These are phyloP conservation scores for Phytophthora pisi DNA, from an alignment of 352 stramenopile genomes.

Conservation along the genomic window DNA sequence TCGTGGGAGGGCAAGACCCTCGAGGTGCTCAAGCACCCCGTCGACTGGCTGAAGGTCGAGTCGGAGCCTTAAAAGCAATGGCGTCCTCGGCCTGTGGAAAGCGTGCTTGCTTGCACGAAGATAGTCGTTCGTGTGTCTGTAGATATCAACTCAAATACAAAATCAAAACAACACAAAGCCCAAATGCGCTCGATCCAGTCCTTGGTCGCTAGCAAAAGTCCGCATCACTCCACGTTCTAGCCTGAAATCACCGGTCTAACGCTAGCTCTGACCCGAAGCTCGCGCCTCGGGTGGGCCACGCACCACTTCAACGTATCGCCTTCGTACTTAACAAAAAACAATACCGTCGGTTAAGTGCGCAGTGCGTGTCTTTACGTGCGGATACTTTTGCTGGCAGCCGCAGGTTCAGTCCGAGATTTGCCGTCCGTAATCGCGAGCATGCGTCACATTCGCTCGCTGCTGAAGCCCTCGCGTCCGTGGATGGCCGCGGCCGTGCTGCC, in stretches of 20 bases:
- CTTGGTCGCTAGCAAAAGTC: not conserved
- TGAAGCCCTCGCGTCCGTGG: slow-evolving; percentile 34
- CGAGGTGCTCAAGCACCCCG: slow-evolving; percentile 91
- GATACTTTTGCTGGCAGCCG: slow-evolving; percentile 26
- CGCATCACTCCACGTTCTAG: not conserved
- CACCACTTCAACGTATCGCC: slow-evolving; percentile 7
- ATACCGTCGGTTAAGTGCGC: not conserved
- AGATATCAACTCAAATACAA: slow-evolving; percentile 18
- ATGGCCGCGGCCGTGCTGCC: slow-evolving; percentile 26
- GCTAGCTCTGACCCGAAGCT: not conserved
- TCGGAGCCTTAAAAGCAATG: slow-evolving; percentile 23
- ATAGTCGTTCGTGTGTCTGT: slow-evolving; percentile 16
- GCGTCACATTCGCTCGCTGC: slow-evolving; percentile 25
- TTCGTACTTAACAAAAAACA: no score
- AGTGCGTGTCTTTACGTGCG: slow-evolving; percentile 25
- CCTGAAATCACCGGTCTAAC: not conserved
- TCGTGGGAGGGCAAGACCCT: slow-evolving; percentile 92
- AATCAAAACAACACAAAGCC: no score
- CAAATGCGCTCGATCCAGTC: not conserved
- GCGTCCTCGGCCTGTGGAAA: no score
- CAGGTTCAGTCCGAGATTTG: slow-evolving; percentile 38
- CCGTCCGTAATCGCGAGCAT: slow-evolving; percentile 7
- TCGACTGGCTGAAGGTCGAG: slow-evolving; percentile 91
- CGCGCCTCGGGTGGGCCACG: no score
- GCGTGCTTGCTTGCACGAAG: no score